phyloP scores from a whole-genome alignment of 1,284 basidiomycete genomes.

The Apiotrichum sp. region DNA sequence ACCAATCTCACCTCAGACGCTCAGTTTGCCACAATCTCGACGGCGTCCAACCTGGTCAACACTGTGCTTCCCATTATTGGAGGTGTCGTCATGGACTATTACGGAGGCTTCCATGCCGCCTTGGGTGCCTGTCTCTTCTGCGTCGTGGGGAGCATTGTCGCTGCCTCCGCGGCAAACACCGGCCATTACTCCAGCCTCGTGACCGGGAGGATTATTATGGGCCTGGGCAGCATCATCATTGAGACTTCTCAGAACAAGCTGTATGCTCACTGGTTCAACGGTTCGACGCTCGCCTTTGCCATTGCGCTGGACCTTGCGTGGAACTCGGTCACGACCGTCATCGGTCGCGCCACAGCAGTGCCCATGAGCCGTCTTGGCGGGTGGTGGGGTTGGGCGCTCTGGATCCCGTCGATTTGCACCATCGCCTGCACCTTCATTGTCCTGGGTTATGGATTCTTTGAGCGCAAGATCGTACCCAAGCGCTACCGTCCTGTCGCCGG shows the following conservation, averaged over 20 bases:
- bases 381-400: constrained; percentile 38
- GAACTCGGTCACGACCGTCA: constrained; percentile 29
- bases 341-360: constrained; percentile 28
- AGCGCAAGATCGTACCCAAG: constrained; percentile 25
- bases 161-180: constrained; percentile 23
- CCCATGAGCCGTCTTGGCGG: constrained; percentile 36
- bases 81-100: constrained; percentile 48
- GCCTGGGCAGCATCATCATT: constrained; percentile 27
- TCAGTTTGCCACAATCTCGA: constrained; percentile 45
- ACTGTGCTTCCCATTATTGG: constrained; percentile 48
- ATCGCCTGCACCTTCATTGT: constrained; percentile 11
- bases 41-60: constrained; percentile 45
- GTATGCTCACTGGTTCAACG: constrained; percentile 40
- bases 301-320: constrained; percentile 38
- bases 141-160: constrained; percentile 29
- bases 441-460: constrained; percentile 28
- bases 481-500: constrained; percentile 16
- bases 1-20: constrained; percentile 22
- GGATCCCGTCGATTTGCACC: constrained; percentile 17
- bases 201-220: constrained; percentile 33
- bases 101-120: constrained; percentile 30
- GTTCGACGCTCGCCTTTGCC: constrained; percentile 27
- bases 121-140: constrained; percentile 16
- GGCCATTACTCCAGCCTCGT: constrained; percentile 28
- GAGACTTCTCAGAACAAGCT: constrained; percentile 33